These are phyloP conservation scores for Nicotiana tabacum DNA, from an alignment of 257 asterid genomes.

Conservation along the genomic window DNA sequence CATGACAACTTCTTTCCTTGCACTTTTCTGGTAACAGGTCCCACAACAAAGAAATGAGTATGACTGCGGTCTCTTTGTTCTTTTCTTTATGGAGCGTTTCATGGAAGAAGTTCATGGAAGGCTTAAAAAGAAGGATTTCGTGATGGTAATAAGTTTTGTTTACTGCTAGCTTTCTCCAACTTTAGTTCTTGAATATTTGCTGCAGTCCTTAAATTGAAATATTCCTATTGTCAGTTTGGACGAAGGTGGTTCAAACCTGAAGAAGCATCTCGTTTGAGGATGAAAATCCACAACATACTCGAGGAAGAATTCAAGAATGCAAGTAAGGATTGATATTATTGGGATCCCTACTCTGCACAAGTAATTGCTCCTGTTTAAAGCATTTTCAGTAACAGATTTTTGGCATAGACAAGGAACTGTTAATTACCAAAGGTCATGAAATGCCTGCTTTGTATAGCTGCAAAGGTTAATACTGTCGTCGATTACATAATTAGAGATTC, in stretches of 20 bases:
- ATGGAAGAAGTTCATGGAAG: slow-evolving; percentile 60
- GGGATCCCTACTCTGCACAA: background rate
- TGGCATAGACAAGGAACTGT: background rate
- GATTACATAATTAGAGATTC: background rate
- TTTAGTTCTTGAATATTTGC: background rate
- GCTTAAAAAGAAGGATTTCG: slow-evolving; percentile 46
- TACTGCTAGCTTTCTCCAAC: background rate
- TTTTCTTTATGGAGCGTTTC: slow-evolving; percentile 80
- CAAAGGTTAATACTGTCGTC: background rate
- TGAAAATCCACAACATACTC: slow-evolving; percentile 38
- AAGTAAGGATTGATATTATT: background rate
- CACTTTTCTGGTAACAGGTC: slow-evolving; percentile 45
- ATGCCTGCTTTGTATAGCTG: background rate
- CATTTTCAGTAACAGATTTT: background rate
- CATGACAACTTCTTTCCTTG: background rate
- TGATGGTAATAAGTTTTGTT: slow-evolving; percentile 40
- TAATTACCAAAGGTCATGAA: background rate
- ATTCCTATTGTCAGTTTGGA: slow-evolving; percentile 59
- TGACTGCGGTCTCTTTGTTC: slow-evolving; percentile 93
- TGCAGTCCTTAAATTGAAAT: background rate
- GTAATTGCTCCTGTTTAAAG: background rate
- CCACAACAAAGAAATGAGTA: slow-evolving; percentile 82
- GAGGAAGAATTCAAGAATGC: slow-evolving; percentile 39
- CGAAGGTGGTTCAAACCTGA: slow-evolving; percentile 73
- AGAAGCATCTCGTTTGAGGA: slow-evolving; percentile 76